Base-by-base conservation (phyloP, 805 yeast species). In the Wickerhamomyces sydowiorum region DNA sequence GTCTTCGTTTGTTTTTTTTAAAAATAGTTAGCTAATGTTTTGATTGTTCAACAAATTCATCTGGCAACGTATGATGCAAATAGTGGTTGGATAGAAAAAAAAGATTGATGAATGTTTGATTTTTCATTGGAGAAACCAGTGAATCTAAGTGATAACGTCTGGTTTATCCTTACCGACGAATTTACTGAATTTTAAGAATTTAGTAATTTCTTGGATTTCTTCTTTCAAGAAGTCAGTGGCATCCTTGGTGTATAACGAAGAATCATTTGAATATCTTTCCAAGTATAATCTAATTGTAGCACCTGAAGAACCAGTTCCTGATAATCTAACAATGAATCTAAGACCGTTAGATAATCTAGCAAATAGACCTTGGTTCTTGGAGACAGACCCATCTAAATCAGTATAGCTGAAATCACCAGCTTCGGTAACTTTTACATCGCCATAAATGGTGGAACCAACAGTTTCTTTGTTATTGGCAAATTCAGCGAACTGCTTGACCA, bases 251-350 rank as follows among this genome's bases (percentile, higher is more conserved):
- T 73, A 76, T 32, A 72, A 72, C 17, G 75, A 48, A 39, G 64
- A 55, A 57, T 87, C 93, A 37, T 63, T 53, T 21, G 86, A 78
- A 67, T 85, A 88, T 64, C 82, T 83, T 66, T 91, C 98, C 59
- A 91, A 68, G 67, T 91, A 91, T 52, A 91, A 72, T 64, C 99
- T 79, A 46, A 93, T 89, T 6, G 99, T 91, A 18, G 99, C 98
- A 38, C 99, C 99, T 2, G 96, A 82, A 2, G 97, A 89, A 14
- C 99, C 99, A 3, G 99, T 91, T 43, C 99, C 99, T 0, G 96
- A 88, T 50, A 93, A 73, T 65, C 99, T 82, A 41, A 88, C 85
- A 29, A 93, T 86, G 40, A 90, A 78, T 62, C 97, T 78, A 46
- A 86, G 74, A 6, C 97, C 96, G 54, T 81, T 81, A 38, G 75